Evolutionary conservation across 305 asterid genomes (phyloP).

Genomic region (Fraxinus sp.): DNA sequence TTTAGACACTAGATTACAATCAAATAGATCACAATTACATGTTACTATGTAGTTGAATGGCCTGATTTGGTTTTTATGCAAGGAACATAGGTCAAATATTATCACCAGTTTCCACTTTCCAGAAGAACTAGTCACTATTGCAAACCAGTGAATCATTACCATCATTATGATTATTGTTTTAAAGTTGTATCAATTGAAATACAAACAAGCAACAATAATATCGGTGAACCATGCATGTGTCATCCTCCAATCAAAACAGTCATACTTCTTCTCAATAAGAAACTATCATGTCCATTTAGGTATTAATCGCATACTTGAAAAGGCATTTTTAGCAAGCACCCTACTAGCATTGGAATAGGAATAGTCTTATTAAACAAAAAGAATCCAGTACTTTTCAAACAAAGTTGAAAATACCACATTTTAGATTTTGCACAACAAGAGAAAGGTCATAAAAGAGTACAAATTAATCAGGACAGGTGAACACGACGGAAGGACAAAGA

Average conservation of each 20-base stretch:
- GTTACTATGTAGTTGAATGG: background rate
- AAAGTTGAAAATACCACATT: background rate
- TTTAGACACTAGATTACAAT: conserved; percentile 16
- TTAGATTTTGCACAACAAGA: background rate
- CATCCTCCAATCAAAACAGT: background rate
- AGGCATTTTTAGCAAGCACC: background rate
- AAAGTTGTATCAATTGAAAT: background rate
- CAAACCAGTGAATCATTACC: background rate
- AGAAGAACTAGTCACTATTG: background rate
- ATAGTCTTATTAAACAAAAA: background rate
- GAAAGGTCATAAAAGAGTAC: background rate
- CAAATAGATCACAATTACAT: background rate
- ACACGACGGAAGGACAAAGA: background rate
- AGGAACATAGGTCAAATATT: background rate
- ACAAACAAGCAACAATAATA: background rate
- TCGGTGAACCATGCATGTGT: background rate
- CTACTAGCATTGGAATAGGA: background rate
- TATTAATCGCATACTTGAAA: background rate
- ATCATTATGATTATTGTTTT: background rate
- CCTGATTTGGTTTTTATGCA: background rate
- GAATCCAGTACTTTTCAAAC: background rate
- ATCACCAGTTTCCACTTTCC: background rate
- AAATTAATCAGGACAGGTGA: background rate
- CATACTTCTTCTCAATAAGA: background rate
- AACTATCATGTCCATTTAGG: background rate